Evolutionary conservation across 2,329 filamentous ascomycete species (phyloP).

Genomic region (Blastomyces parvus): DNA sequence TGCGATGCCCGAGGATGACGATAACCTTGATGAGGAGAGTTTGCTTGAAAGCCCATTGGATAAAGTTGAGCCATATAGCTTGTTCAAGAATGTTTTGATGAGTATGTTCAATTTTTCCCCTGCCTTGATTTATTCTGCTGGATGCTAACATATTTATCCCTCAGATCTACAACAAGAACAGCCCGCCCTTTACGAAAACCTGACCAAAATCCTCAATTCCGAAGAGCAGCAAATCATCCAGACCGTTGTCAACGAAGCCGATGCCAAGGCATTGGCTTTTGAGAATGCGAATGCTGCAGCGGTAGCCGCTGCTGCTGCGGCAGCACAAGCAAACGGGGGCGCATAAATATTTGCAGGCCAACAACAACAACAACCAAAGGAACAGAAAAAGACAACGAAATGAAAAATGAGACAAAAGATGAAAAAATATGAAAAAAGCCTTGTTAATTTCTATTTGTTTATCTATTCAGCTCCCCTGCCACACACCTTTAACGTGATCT

Average conservation of each 20-base stretch:
- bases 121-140: not conserved
- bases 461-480: not conserved
- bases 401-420: not conserved
- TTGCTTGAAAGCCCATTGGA: conserved; percentile 90
- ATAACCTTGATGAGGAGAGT: conserved; percentile 85
- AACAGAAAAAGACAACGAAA: not conserved
- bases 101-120: conserved; percentile 51
- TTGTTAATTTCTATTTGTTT: not conserved
- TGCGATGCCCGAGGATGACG: conserved; percentile 64
- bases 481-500: not conserved
- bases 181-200: conserved; percentile 72
- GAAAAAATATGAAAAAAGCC: not conserved
- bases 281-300: conserved; percentile 28
- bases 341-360: not conserved
- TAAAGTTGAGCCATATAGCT: conserved; percentile 84
- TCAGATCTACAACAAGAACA: conserved; percentile 81
- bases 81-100: conserved; percentile 74
- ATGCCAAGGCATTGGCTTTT: conserved; percentile 42
- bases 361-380: not conserved
- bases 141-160: conserved; percentile 17
- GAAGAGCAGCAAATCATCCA: conserved; percentile 78
- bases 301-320: conserved; percentile 28
- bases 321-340: conserved; percentile 17
- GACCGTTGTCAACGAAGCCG: conserved; percentile 63
- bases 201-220: conserved; percentile 66